A percentile compares a stretch with the other conserved stretches of the same genome.
phyloP scores from a whole-genome alignment of 2,329 filamentous ascomycete genomes.

The Shiraia bambusicola region DNA sequence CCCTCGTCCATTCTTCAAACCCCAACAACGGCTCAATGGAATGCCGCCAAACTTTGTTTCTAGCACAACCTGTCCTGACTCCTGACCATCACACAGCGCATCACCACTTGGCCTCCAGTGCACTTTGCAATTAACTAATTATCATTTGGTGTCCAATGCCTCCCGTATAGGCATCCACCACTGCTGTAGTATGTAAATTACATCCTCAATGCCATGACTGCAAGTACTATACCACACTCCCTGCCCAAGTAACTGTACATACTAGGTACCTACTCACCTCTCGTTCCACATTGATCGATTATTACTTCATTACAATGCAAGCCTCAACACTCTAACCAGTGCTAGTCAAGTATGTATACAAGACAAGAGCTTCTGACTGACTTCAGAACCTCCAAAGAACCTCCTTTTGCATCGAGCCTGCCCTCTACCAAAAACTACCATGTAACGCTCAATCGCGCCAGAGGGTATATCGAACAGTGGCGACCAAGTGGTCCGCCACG shows the following conservation, averaged over 20 bases:
- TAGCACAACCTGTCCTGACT: not conserved
- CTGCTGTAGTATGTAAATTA: constrained; percentile 1
- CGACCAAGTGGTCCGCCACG: constrained; percentile 8
- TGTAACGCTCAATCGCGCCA: constrained; percentile 11
- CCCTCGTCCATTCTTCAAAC: no score
- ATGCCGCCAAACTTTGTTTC: no score
- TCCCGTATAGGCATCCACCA: not conserved
- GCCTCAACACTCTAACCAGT: not conserved
- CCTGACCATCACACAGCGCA: not conserved
- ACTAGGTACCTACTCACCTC: no score
- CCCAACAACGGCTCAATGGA: no score
- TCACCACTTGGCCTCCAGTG: no score
- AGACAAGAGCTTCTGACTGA: no score
- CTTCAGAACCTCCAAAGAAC: not conserved
- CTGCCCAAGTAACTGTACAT: no score
- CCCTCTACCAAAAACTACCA: constrained; percentile 2
- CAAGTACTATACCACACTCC: constrained; percentile 9
- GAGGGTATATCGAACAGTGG: constrained; percentile 21
- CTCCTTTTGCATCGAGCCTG: constrained; percentile 1
- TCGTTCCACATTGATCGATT: constrained; percentile 25
- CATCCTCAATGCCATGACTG: constrained; percentile 4
- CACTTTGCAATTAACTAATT: no score
- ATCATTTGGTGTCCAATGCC: not conserved
- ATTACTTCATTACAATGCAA: constrained; percentile 30
- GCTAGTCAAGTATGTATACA: constrained; percentile 3